Conservation (phyloP, 495 filamentous ascomycete species). For the Trichodelitschia bisporula region DNA sequence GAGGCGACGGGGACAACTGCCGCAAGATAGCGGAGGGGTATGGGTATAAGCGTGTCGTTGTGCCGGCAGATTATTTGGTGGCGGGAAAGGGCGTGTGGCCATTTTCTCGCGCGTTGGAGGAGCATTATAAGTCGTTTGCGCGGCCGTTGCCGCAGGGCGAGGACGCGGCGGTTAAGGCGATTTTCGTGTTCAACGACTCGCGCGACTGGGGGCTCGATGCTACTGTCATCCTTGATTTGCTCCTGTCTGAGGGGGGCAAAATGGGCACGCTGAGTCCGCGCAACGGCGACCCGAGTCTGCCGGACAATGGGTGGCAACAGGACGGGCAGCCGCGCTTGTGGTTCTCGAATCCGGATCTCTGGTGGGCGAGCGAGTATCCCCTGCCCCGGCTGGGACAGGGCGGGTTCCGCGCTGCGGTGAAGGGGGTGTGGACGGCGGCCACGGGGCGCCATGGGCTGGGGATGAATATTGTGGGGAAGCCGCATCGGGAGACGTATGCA, state of each 20-base stretch:
- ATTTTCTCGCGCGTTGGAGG: slow-evolving; percentile 35
- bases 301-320: slow-evolving; percentile 50
- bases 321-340: slow-evolving; percentile 61
- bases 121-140: slow-evolving; percentile 34
- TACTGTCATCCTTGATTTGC: slow-evolving; percentile 55
- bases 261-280: slow-evolving; percentile 50
- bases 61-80: slow-evolving; percentile 56
- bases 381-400: slow-evolving; percentile 86
- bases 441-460: slow-evolving; percentile 32
- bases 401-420: slow-evolving; percentile 59
- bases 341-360: slow-evolving; percentile 75
- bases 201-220: slow-evolving; percentile 84
- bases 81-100: slow-evolving; percentile 59
- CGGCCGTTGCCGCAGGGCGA: slow-evolving; percentile 40
- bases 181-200: slow-evolving; percentile 79
- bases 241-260: slow-evolving; percentile 47
- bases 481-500: slow-evolving; percentile 44
- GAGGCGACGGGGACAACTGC: slow-evolving; percentile 55
- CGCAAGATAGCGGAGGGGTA: slow-evolving; percentile 44
- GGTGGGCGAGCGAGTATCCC: slow-evolving; percentile 63
- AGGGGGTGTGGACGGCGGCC: slow-evolving; percentile 49
- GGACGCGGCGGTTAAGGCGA: slow-evolving; percentile 5
- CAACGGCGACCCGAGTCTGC: slow-evolving; percentile 27
- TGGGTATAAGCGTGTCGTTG: slow-evolving; percentile 31
- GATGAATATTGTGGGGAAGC: slow-evolving; percentile 63